These are phyloP conservation scores for Botrytis porri DNA, from an alignment of 2,329 filamentous ascomycete species.

Conservation along the genomic window DNA sequence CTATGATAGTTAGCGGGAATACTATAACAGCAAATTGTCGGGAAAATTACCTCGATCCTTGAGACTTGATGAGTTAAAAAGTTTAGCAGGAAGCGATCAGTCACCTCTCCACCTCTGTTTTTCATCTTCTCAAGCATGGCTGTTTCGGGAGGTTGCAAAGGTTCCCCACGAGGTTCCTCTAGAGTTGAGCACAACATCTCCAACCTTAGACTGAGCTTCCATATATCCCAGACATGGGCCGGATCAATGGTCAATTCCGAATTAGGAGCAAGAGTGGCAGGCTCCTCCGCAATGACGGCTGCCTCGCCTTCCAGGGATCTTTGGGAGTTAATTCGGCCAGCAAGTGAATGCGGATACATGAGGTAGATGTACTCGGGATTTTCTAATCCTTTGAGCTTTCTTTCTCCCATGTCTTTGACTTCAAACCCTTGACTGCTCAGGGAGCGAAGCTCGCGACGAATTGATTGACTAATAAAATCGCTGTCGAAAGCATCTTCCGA, in stretches of 20 bases:
- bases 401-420: constrained; percentile 93
- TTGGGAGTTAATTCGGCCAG: constrained; percentile 74
- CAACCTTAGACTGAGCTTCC: constrained; percentile 82
- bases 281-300: constrained; percentile 46
- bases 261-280: constrained; percentile 61
- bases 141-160: constrained; percentile 76
- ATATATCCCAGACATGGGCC: constrained; percentile 75
- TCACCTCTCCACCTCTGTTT: constrained; percentile 74
- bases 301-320: constrained; percentile 31
- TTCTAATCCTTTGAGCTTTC: constrained; percentile 93
- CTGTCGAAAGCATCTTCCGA: constrained; percentile 75
- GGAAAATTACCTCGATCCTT: constrained; percentile 75
- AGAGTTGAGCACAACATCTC: constrained; percentile 91
- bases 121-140: constrained; percentile 75
- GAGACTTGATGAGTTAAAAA: constrained; percentile 95
- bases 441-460: constrained; percentile 82
- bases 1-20: constrained; percentile 45
- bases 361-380: constrained; percentile 96
- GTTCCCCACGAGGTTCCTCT: constrained; percentile 59
- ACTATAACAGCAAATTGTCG: constrained; percentile 13
- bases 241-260: constrained; percentile 73
- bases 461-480: constrained; percentile 69
- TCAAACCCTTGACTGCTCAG: constrained; percentile 91
- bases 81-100: constrained; percentile 81
- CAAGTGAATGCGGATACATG: constrained; percentile 86